Base-by-base conservation (phyloP, 441 rosid species). In the Theobroma grandiflorum region DNA sequence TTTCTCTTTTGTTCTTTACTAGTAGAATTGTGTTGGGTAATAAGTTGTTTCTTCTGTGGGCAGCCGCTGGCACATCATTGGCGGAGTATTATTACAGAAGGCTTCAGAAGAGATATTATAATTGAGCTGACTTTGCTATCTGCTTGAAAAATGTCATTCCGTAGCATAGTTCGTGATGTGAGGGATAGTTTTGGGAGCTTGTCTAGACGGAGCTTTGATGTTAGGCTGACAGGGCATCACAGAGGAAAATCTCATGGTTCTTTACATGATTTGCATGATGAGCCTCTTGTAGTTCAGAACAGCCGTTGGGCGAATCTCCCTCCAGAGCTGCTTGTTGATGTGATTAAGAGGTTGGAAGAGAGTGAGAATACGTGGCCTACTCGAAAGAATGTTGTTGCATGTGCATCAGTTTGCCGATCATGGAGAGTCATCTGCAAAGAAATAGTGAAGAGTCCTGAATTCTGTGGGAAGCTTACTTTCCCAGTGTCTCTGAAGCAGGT, bases 351-450 rank as follows among this genome's bases (percentile, higher is more conserved):
- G 76, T 77, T 87, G 84, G 91, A 89, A 20, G 91, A 89, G 84
- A 89, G 87, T 58, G 91, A 87, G 79, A 84, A 80, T 82, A 83
- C 83, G 12, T 89, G 89, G 91, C 91, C 90, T 55, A 81, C 87
- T 43, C 82, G 90, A 52, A 85, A 80, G 81, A 77, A 86, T 78
- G 87, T 89, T 0, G 91, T 89, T 18, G 87, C 89, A 12, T 89
- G 91, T 82, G 87, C 91, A 66, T 83, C 89, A 33, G 91, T 89
- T 61, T 89, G 91, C 72, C 86, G 85, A 31, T 84, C 90, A 62
- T 89, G 90, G 91, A 87, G 91, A 83, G 82, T 70, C 72, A 83
- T 87, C 85, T 89, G 91, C 81, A 87, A 87, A 85, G 90, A 89
- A 78, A 84, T 89, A 42, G 91, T 89, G 74, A 68, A 75, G 66